These are phyloP conservation scores for Piper betle DNA, from an alignment of 164 flowering plant species.

Conservation along the genomic window DNA sequence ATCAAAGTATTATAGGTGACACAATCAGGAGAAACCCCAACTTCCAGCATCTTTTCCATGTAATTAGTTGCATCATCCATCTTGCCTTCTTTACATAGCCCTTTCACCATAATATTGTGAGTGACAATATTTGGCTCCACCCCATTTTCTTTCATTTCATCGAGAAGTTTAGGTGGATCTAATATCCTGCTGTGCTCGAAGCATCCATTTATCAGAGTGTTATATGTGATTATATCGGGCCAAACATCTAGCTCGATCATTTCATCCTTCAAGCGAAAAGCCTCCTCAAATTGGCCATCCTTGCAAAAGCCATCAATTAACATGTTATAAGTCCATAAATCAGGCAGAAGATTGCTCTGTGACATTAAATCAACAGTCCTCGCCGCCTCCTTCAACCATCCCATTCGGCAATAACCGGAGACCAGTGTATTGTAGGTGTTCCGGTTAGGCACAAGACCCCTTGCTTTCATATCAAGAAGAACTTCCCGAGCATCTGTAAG, in stretches of 20 bases:
- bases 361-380: slow-evolving; percentile 60
- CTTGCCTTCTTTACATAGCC: slow-evolving; percentile 51
- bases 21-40: slow-evolving; percentile 48
- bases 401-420: slow-evolving; percentile 57
- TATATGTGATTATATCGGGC: slow-evolving; percentile 73
- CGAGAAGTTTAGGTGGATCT: slow-evolving; percentile 39
- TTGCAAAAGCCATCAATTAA: slow-evolving; percentile 56
- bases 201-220: slow-evolving; percentile 69
- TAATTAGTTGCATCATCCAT: slow-evolving; percentile 46
- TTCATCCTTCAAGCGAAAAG: slow-evolving; percentile 40
- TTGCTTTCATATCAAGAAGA: slow-evolving; percentile 53
- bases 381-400: slow-evolving; percentile 61
- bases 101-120: slow-evolving; percentile 53
- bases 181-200: slow-evolving; percentile 21
- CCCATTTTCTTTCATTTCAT: slow-evolving; percentile 53
- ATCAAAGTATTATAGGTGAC: slow-evolving; percentile 74
- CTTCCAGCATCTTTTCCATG: slow-evolving; percentile 43
- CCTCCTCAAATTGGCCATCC: slow-evolving; percentile 52
- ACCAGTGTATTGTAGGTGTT: slow-evolving; percentile 64
- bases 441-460: slow-evolving; percentile 46
- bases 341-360: slow-evolving; percentile 35
- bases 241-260: slow-evolving; percentile 52
- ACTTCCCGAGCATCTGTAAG: slow-evolving; percentile 46
- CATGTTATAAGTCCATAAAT: slow-evolving; percentile 73
- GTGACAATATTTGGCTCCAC: slow-evolving; percentile 36